Evolutionary conservation across 768 basidiomycete genomes (phyloP), one percentile per base, ranked within the genome.

Genomic region (Mycena haematopus): DNA sequence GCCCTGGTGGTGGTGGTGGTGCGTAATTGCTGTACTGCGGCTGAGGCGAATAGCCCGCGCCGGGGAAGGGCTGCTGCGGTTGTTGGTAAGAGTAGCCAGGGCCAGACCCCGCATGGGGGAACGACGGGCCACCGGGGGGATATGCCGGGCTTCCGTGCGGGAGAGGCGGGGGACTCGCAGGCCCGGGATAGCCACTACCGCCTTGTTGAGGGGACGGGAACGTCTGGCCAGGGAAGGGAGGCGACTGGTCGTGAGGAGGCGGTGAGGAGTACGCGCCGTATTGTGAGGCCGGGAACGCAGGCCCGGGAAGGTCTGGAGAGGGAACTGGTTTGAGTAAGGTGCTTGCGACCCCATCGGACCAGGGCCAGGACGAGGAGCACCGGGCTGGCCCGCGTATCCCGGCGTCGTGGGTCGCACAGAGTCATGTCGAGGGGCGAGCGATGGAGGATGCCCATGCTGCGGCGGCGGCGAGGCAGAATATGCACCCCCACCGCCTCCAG

Each of bases 61-160:
- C 49, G 67, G 60, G 63, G 69, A 63, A 47, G 17, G 52, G 29
- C n/a, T n/a, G 63, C 52, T 55, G 58, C 53, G 58, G 56, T 44
- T 63, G 67, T 56, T 58, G 56, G 40, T 58, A 64, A 61, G 38
- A 60, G 65, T 64, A 62, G 22, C 24, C 49, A 22, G 21, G 22
- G 24, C 52, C 65, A 33, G 62, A 9, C 29, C 29, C 29, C 29
- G 29, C 9, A 31, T 31, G 4, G 31, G 62, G 66, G 51, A 67
- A 67, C n/a, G 59, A 59, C 8, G 60, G 63, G 52, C 63, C 63
- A 13, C 44, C 69, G 45, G 65, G 71, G 52, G 70, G 74, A 68
- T 62, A 65, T 42, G 69, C 67, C 2, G 67, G 55, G 2, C 53
- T 36, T 2, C 58, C 68, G 24, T 45, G 53, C 17, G 66, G 40